Evolutionary conservation across 2,329 filamentous ascomycete species (phyloP).

Genomic region (Thielaviopsis ethacetica): DNA sequence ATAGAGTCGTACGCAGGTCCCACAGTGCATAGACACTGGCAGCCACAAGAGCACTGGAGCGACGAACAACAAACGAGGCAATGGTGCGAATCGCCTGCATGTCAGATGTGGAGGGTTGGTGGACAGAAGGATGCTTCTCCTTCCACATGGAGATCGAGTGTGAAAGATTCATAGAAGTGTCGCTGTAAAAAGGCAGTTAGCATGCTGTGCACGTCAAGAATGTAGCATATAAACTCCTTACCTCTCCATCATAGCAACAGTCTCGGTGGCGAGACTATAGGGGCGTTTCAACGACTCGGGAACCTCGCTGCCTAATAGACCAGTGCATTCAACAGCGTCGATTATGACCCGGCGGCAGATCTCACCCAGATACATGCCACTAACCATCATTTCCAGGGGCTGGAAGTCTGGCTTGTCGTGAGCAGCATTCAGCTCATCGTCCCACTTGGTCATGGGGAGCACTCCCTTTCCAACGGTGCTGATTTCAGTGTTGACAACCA

Average conservation of each 20-base stretch:
- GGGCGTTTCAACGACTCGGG: constrained; percentile 33
- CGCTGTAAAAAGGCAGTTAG: constrained; percentile 14
- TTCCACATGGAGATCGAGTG: constrained; percentile 1
- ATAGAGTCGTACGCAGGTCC: constrained; percentile 33
- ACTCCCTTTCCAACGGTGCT: constrained; percentile 48
- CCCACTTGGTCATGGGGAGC: constrained; percentile 46
- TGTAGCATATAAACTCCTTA: constrained; percentile 22
- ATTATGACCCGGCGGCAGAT: constrained; percentile 40
- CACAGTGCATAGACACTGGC: constrained; percentile 43
- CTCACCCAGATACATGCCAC: constrained; percentile 51
- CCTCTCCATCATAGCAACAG: constrained; percentile 40
- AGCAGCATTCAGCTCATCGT: constrained; percentile 31
- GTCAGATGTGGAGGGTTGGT: constrained; percentile 28
- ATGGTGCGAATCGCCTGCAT: constrained; percentile 35
- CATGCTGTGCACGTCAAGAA: neutral
- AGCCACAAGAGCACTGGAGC: constrained; percentile 43
- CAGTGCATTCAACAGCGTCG: constrained; percentile 39
- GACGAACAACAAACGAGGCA: constrained; percentile 36
- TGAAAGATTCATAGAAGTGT: neutral
- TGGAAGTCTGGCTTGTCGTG: constrained; percentile 44
- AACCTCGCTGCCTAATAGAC: constrained; percentile 38
- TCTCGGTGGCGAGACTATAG: constrained; percentile 45
- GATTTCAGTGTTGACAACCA: constrained; percentile 51
- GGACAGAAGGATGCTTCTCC: constrained; percentile 27
- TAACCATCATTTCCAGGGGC: constrained; percentile 44